phyloP scores from a whole-genome alignment of 2,329 filamentous ascomycete species.

The Xylariaceae sp. region DNA sequence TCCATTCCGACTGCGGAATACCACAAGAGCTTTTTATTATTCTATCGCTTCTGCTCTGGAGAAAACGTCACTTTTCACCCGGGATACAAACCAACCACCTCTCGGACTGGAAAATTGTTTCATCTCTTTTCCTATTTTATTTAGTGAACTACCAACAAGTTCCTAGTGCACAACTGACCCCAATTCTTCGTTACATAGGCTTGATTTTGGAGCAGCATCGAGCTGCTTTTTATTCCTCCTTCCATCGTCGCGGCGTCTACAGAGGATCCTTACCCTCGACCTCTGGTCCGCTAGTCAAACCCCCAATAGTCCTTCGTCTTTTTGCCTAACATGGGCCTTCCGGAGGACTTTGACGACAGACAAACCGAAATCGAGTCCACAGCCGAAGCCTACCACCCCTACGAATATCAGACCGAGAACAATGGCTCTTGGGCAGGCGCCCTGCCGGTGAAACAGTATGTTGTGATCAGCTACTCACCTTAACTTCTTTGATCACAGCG shows the following conservation, averaged over 20 bases:
- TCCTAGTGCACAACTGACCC: conserved; percentile 26
- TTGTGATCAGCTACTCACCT: conserved; percentile 23
- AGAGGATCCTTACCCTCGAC: conserved; percentile 32
- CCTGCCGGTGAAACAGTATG: conserved; percentile 90
- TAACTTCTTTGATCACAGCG: not conserved
- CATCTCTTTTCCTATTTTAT: conserved; percentile 9
- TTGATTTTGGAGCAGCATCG: conserved; percentile 37
- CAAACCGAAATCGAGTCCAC: conserved; percentile 66
- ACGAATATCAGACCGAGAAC: conserved; percentile 88
- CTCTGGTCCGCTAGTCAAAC: conserved; percentile 19
- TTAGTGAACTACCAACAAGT: conserved; percentile 19
- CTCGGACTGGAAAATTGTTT: conserved; percentile 11
- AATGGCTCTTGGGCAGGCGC: conserved; percentile 90
- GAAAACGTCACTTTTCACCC: too few species aligned
- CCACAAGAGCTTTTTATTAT: too few species aligned
- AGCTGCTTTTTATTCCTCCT: conserved; percentile 36
- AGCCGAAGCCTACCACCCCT: conserved; percentile 68
- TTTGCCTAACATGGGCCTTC: conserved; percentile 74
- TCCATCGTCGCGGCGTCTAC: conserved; percentile 27
- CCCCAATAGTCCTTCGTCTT: conserved; percentile 33
- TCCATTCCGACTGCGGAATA: too few species aligned
- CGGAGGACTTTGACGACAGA: conserved; percentile 73
- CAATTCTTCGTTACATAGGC: conserved; percentile 27
- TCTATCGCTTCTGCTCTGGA: too few species aligned
- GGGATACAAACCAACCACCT: not conserved